Base-by-base conservation (phyloP, 2,329 filamentous ascomycete genomes). In the Magnaporthales sp. region DNA sequence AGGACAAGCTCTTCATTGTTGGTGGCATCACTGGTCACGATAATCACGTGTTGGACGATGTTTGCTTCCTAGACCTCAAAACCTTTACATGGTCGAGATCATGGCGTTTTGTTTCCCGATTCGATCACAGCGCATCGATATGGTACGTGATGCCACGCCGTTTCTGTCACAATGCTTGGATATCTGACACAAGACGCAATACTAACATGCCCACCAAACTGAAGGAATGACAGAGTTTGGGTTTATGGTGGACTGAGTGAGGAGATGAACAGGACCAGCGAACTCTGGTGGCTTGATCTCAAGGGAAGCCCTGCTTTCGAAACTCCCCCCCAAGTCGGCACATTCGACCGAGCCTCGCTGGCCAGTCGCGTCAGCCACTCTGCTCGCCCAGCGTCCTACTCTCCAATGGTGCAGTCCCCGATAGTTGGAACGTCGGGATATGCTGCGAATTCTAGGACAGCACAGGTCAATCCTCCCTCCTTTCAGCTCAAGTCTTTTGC, bases 71-170 rank as follows among this genome's bases (percentile, higher is more conserved):
- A 63, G 95, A 99, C 75, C 82, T 99, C 62, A 97, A 96, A 80
- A 98, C 95, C 1, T 97, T 92, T 83, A 97, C 93, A 0, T 99
- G 95, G 95, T 98, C 94, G 67, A 89, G 92, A 67, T 89, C 92
- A 56, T 99, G 95, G 95, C 91, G 90, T 68, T 99, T 99, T 75
- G 93, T 97, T 29, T 89, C 91, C 63, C 88, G 95, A 54, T 99
- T 97, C 75, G 95, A 99, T 73, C 95, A 99, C 75, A 93, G 92
- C 19, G 93, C 91, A 65, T 97, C 94, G 83, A 90, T 99, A 68
- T 97, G 93, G 89, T 78, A 68, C 61, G 72, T 71, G 54, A 3
- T n/a, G 22, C 26, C 26, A 10, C 54, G 32, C 38, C 13, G 31
- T 30, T 15, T 54, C 58, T 38, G 7, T 5, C 60, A 31, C n/a